Percentiles rank a stretch among this genome's conserved stretches.
Conservation (phyloP, 1,139 yeast species). For the Blastobotrys proliferans region DNA sequence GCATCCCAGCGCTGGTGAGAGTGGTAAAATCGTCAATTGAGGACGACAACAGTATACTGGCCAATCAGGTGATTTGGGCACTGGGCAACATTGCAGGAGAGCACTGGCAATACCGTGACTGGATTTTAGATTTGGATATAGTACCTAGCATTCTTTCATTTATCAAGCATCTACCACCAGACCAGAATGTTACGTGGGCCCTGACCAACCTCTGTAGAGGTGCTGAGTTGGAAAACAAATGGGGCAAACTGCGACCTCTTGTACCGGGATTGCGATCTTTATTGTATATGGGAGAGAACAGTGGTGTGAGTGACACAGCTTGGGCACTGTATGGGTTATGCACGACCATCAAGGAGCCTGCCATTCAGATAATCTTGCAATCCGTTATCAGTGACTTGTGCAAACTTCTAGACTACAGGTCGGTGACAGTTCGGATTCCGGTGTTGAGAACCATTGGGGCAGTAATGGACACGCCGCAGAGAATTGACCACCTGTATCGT, state of each 20-base stretch:
- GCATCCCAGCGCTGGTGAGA: conserved; percentile 1
- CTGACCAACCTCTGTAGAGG: conserved; percentile 12
- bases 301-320: conserved; percentile 8
- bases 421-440: conserved; percentile 9
- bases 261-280: conserved; percentile 4
- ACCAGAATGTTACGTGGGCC: conserved; percentile 13
- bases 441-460: conserved; percentile 8
- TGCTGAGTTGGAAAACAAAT: conserved; percentile 4
- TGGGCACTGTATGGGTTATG: conserved; percentile 10
- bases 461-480: conserved; percentile 2
- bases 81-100: conserved; percentile 13
- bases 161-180: conserved; percentile 3
- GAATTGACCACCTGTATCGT: not conserved
- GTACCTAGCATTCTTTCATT: not conserved
- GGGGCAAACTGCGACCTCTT: conserved; percentile 3
- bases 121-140: conserved; percentile 2
- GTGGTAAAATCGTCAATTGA: not conserved
- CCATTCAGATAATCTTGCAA: not conserved
- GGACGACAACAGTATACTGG: not conserved
- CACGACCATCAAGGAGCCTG: conserved; percentile 7
- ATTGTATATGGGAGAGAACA: not conserved
- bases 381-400: not conserved
- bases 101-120: conserved; percentile 6
- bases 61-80: conserved; percentile 13
- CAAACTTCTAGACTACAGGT: conserved; percentile 1